Base-by-base conservation (phyloP, 2,329 filamentous ascomycete species). In the Microdochium nivale region DNA sequence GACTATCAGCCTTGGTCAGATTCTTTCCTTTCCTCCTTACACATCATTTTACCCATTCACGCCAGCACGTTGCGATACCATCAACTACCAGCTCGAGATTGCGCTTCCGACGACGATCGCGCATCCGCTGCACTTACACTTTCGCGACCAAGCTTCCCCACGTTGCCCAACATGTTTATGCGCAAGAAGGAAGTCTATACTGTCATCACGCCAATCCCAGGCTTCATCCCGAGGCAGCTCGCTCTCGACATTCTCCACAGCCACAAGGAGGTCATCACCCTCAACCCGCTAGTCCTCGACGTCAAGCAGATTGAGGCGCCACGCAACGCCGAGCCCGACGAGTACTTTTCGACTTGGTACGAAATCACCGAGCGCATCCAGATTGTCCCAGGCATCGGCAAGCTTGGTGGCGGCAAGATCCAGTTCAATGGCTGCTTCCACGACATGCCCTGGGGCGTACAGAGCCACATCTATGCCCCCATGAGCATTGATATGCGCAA, bases 261-360 rank as follows among this genome's bases (percentile, higher is more conserved):
- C 56, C 84, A 87, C 66, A 77, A 78, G 64, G 84, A 88, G 62
- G 80, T 87, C 65, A 87, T 87, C 69, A 83, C 80, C 32, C 70
- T 88, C 54, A 87, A 87, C 60, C 84, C 84, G 3, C 78, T 88
- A 49, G 84, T 88, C 25, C 76, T 85, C 53, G 71, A 72, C 35
- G 78, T 84, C 70, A 79, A 80, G 56, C 70, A 81, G 53, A 84
- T 87, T 63, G 73, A 81, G 50, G 82, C 84, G 1, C 84, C 84
- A 25, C 83, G 82, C 68, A 75, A 84, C 67, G 83, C 84, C 56
- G 77, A 81, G 52, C 71, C 81, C 57, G 84, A 88, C 67, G 84
- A 88, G 66, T 88, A 77, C 68, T 88, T 85, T 67, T 81, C 81
- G 55, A 85, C 84, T 27, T 88, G 84, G 84, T 88, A 88, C 65